These are phyloP conservation scores for Uronychia binucleata DNA, from an alignment of 73 alveolate species.

Conservation along the genomic window DNA sequence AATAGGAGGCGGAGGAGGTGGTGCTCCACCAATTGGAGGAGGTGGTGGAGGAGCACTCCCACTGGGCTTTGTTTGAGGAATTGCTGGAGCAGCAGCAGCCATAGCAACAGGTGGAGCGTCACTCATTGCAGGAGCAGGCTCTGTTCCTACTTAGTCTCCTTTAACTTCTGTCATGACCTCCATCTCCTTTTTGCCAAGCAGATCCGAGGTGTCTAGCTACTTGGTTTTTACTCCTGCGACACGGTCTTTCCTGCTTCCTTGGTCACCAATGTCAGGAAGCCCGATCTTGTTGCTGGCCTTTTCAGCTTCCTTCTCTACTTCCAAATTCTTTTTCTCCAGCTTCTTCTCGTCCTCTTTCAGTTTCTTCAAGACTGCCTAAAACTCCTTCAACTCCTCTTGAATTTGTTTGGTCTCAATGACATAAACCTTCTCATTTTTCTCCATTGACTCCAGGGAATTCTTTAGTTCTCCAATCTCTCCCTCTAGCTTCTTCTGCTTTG, in stretches of 20 bases:
- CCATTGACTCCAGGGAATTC: background rate
- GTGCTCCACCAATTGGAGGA: background rate
- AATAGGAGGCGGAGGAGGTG: constrained; percentile 32
- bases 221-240: background rate
- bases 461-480: background rate
- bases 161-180: background rate
- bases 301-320: background rate
- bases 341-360: background rate
- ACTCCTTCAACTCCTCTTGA: background rate
- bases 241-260: background rate
- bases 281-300: background rate
- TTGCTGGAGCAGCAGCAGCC: background rate
- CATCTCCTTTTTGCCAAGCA: background rate
- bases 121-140: no score
- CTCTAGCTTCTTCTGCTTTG: background rate
- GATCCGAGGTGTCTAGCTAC: background rate
- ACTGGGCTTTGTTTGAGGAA: background rate
- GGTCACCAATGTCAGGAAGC: background rate
- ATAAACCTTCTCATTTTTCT: background rate
- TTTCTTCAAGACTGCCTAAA: background rate
- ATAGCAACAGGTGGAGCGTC: no score
- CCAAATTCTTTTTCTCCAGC: background rate
- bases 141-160: constrained; percentile 9
- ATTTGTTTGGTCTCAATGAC: background rate
- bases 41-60: constrained; percentile 33